Conservation (phyloP, 2,329 filamentous ascomycete species). For the Aureobasidium pullulans region DNA sequence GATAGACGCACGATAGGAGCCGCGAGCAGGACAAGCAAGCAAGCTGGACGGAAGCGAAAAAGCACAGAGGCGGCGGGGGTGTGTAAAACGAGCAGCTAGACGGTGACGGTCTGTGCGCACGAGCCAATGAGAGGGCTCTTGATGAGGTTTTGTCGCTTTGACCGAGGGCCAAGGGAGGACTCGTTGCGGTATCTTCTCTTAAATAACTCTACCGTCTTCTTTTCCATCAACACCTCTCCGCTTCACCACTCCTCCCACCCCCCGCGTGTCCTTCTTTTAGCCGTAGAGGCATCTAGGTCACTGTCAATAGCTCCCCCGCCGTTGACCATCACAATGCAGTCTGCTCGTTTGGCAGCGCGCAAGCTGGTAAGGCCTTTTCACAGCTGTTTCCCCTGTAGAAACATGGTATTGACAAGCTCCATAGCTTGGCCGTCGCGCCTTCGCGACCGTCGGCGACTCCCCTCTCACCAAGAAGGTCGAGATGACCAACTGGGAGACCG, state of each 20-base stretch:
- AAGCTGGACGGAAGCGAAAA: constrained; percentile 11
- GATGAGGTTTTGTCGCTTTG: constrained; percentile 8
- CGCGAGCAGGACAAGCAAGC: neutral
- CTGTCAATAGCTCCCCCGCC: constrained; percentile 13
- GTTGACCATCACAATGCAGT: constrained; percentile 28
- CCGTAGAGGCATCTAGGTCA: constrained; percentile 15
- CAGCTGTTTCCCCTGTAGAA: neutral
- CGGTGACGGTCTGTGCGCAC: neutral
- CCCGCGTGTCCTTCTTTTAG: constrained; percentile 11
- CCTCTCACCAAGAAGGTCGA: constrained; percentile 91
- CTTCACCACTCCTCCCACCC: constrained; percentile 13
- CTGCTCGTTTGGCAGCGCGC: constrained; percentile 31
- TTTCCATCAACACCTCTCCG: constrained; percentile 15
- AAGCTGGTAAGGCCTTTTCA: constrained; percentile 30
- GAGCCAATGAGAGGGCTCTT: constrained; percentile 5
- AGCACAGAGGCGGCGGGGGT: constrained; percentile 10
- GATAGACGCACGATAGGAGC: neutral
- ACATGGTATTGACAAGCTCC: constrained; percentile 7
- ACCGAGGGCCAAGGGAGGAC: constrained; percentile 11
- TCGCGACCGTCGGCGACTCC: constrained; percentile 81
- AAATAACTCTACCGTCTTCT: constrained; percentile 14
- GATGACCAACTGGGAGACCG: constrained; percentile 95
- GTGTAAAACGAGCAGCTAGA: constrained; percentile 8
- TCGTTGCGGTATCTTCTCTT: constrained; percentile 11
- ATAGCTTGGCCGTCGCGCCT: constrained; percentile 50